Percentiles rank a stretch among this genome's conserved stretches.
Evolutionary conservation across 208 protist species (phyloP).

Genomic region (Wallacemonas sp.): DNA sequence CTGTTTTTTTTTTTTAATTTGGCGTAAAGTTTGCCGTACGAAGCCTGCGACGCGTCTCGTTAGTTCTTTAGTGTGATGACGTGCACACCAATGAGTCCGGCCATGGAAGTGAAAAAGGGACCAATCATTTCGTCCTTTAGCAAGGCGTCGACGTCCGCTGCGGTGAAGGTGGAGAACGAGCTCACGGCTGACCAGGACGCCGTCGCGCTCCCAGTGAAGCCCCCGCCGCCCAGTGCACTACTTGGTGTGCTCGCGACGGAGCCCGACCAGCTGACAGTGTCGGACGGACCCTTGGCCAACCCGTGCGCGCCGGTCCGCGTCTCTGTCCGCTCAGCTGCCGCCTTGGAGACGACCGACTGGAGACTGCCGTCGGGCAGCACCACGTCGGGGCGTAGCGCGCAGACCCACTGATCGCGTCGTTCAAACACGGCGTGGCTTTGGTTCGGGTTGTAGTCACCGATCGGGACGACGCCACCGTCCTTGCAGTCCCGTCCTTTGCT

Average conservation of each 20-base stretch:
- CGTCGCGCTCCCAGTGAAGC: neutral
- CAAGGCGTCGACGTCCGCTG: constrained; percentile 27
- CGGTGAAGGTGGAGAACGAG: constrained; percentile 12
- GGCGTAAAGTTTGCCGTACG: too few relatives aligned
- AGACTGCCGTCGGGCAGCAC: constrained; percentile 44
- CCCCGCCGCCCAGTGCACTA: neutral
- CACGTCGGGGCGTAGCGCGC: constrained; percentile 32
- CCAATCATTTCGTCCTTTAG: constrained; percentile 64
- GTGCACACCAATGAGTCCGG: constrained; percentile 71
- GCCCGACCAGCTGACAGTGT: neutral
- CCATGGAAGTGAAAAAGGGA: constrained; percentile 58
- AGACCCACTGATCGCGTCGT: constrained; percentile 24
- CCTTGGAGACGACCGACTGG: neutral
- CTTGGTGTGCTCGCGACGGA: neutral
- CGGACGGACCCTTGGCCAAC: neutral
- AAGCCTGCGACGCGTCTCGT: too few relatives aligned
- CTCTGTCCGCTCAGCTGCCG: neutral
- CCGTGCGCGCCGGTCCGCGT: neutral
- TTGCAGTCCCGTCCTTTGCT: constrained; percentile 22
- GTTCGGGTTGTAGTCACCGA: constrained; percentile 23
- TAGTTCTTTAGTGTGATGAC: constrained; percentile 30
- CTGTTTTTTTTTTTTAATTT: neutral
- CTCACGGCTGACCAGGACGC: neutral
- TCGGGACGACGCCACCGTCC: constrained; percentile 28
- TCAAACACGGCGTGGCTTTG: neutral